Base-by-base conservation (phyloP, 805 yeast species). In the Lachancea meyersii region DNA sequence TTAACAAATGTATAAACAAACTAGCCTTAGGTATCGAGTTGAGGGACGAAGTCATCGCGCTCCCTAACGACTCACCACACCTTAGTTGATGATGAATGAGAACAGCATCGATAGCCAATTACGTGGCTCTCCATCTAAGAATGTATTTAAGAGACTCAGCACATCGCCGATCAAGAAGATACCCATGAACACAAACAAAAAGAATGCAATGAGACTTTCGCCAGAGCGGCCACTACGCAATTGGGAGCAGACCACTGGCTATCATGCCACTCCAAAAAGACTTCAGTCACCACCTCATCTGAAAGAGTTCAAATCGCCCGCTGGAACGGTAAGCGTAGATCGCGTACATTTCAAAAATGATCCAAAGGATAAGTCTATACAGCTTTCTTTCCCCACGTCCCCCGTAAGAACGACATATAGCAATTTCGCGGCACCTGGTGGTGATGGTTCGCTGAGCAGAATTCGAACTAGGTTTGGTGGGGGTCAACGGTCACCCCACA, bases 211-310 rank as follows among this genome's bases (percentile, higher is more conserved):
- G 36, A 46, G 61, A 32, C 19, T 51, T 6, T 52, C 58, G 10
- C 54, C 57, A 30, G 28, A 41, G 40, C 43, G 43, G 31, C 16
- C 38, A 19, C 10, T 31, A 10, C 31, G 11, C 34, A 20, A 35
- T 18, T n/a, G 44, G 30, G 40, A 40, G 28, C 21, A 13, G 6
- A 21, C 44, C 17, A 26, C 38, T 46, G 21, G 42, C 45, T 53
- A 49, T 24, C 53, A 57, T 6, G 40, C 51, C 3, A 63, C 68
- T 0, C 69, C 69, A 5, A 54, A 50, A 23, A 51, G 67, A 36
- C 33, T 62, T 19, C 47, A 18, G 32, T 54, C 51, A 3, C 58
- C 57, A 18, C 49, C 50, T 13, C 51, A 52, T 26, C 38, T 54
- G 20, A 49, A 41, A n/a, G 47, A 45, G 21, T 48, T 47, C 32